Percentiles rank a stretch among this genome's conserved stretches.
Conservation (phyloP, 768 basidiomycete species). For the Austroboletus eburneus region DNA sequence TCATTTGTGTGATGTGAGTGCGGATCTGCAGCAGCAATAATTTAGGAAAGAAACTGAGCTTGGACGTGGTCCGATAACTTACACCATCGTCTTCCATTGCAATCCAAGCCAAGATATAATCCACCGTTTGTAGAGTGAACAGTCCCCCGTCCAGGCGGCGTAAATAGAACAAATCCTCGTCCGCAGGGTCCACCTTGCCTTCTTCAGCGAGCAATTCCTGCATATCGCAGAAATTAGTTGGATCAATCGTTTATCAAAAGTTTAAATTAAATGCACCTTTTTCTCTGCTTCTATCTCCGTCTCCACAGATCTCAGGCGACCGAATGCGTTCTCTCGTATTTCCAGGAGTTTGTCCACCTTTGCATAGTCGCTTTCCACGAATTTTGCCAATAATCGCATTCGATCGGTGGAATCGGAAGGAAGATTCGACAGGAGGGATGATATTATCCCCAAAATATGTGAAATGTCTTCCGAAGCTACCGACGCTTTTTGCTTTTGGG, state of each 20-base stretch:
- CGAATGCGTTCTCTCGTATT: slow-evolving; percentile 66
- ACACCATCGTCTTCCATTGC: slow-evolving; percentile 99
- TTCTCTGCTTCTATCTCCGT: slow-evolving; percentile 66
- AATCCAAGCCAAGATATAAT: slow-evolving; percentile 94
- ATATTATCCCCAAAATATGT: slow-evolving; percentile 84
- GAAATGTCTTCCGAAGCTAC: slow-evolving; percentile 74
- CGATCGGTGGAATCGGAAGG: slow-evolving; percentile 78
- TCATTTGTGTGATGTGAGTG: slow-evolving; percentile 68
- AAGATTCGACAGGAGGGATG: slow-evolving; percentile 84
- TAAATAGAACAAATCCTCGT: slow-evolving; percentile 81
- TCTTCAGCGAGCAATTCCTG: slow-evolving; percentile 55
- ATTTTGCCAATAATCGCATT: slow-evolving; percentile 84
- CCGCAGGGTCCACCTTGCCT: slow-evolving; percentile 54
- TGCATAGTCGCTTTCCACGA: slow-evolving; percentile 89
- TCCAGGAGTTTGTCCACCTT: slow-evolving; percentile 94
- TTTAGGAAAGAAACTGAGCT: slow-evolving; percentile 6
- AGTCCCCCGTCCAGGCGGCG: slow-evolving; percentile 82
- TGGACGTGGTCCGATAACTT: slow-evolving; percentile 24
- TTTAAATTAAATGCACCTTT: slow-evolving; percentile 40
- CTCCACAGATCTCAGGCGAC: slow-evolving; percentile 57
- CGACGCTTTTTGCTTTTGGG: slow-evolving; percentile 63
- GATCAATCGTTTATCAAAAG: background rate
- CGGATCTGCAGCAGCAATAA: slow-evolving; percentile 56
- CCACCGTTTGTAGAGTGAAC: slow-evolving; percentile 84
- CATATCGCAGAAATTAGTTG: background rate